Base-by-base conservation (phyloP, 805 yeast species). In the Candida broadrunensis region DNA sequence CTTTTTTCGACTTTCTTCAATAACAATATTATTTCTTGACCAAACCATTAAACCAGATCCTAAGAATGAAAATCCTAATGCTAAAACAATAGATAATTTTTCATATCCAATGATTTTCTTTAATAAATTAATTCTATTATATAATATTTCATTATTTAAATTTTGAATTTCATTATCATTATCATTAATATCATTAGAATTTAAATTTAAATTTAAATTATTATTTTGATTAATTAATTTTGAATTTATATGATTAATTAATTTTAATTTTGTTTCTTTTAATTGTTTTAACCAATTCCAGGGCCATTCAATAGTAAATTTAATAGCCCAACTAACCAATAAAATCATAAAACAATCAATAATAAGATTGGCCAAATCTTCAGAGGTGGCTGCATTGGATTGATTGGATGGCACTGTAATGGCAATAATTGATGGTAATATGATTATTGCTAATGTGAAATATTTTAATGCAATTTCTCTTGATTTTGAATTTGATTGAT, bases 241-340 rank as follows among this genome's bases (percentile, higher is more conserved):
- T 7, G 52, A 41, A 21, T 52, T 52, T 23, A 48, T 41, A 33
- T 50, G 44, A 24, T 44, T 43, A 20, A 56, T 36, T 20, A 56
- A 36, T 26, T 37, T 47, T 6, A 15, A 16, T 33, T 53, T 55
- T 3, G 49, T 29, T 5, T 42, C 43, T 24, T 46, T 46, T 11
- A 68, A 51, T 32, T 58, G 62, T 5, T 44, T 37, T 14, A 59
- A 48, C 73, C 73, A 68, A n/a, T 49, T 48, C 70, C 72, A 67
- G 0, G 73, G 73, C 73, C 73, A 68, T 35, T 67, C 72, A 13
- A 61, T 49, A 0, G 62, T 37, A 26, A 61, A 61, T 38, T 59
- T 57, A 12, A 68, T 51, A 2, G 57, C 49, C 63, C 67, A 63
- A 19, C 67, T 55, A 1, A 67, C 52, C n/a, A 65, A 30, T 6